These are phyloP conservation scores for Cochlearia excelsa DNA, from an alignment of 345 rosid species.

Conservation along the genomic window DNA sequence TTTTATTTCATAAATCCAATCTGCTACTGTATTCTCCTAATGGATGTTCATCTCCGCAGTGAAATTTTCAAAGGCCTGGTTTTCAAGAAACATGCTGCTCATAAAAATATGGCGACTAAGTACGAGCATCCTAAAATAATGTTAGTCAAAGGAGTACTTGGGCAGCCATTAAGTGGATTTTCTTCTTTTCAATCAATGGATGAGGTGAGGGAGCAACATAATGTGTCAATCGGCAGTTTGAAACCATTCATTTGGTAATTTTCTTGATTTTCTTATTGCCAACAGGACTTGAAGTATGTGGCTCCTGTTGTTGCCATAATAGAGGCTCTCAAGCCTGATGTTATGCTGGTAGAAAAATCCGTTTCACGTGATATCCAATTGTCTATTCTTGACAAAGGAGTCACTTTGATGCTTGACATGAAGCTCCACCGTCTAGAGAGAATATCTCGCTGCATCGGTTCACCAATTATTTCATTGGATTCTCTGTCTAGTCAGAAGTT, in stretches of 20 bases:
- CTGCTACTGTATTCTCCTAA: conserved; percentile 2
- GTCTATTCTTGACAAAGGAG: conserved; percentile 60
- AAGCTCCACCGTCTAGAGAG: conserved; percentile 86
- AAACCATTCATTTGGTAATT: conserved; percentile 13
- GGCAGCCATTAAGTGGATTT: conserved; percentile 68
- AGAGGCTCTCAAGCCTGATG: conserved; percentile 64
- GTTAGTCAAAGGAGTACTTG: conserved; percentile 66
- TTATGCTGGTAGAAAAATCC: conserved; percentile 83
- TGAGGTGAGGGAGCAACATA: conserved; percentile 43
- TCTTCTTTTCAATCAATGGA: conserved; percentile 72
- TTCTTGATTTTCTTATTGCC: conserved; percentile 9
- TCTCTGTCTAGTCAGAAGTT: conserved; percentile 53
- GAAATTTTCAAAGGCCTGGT: conserved; percentile 80
- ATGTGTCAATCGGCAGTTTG: conserved; percentile 1
- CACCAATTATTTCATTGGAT: conserved; percentile 57
- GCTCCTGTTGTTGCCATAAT: conserved; percentile 59
- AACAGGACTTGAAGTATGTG: conserved; percentile 63
- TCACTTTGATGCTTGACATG: conserved; percentile 85
- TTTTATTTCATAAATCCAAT: neutral
- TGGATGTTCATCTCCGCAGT: conserved; percentile 45
- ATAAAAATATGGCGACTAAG: conserved; percentile 86
- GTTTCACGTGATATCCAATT: conserved; percentile 84
- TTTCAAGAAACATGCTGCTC: conserved; percentile 93
- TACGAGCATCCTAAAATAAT: conserved; percentile 75
- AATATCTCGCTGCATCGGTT: conserved; percentile 80